Evolutionary conservation across 306 rosid species (phyloP).

Genomic region (Glycine tomentella): DNA sequence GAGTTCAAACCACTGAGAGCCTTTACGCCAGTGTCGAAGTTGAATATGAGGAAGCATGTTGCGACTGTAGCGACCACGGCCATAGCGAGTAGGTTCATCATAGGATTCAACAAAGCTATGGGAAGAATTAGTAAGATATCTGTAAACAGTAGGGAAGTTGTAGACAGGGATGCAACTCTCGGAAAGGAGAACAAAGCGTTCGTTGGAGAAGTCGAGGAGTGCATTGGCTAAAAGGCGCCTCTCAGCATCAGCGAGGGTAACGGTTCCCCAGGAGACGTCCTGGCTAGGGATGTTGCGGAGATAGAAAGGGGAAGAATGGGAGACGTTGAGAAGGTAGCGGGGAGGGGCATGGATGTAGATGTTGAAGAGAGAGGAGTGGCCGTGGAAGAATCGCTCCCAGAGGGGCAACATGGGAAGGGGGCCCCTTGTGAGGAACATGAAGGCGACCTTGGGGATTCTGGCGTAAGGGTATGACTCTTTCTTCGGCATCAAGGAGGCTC

Average conservation of each 20-base stretch:
- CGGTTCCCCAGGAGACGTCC: slow-evolving; percentile 87
- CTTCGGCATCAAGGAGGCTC: slow-evolving; percentile 78
- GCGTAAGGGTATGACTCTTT: slow-evolving; percentile 55
- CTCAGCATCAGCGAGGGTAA: slow-evolving; percentile 84
- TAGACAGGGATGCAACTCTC: slow-evolving; percentile 96
- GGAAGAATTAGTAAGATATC: slow-evolving; percentile 66
- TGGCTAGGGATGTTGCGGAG: slow-evolving; percentile 79
- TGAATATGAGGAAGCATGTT: slow-evolving; percentile 81
- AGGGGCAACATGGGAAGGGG: slow-evolving; percentile 84
- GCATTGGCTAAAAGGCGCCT: slow-evolving; percentile 94
- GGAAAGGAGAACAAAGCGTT: slow-evolving; percentile 86
- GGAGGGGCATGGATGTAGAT: slow-evolving; percentile 82
- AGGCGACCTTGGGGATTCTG: slow-evolving; percentile 82
- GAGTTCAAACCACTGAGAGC: slow-evolving; percentile 91
- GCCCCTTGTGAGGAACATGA: slow-evolving; percentile 92
- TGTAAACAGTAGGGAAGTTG: slow-evolving; percentile 79
- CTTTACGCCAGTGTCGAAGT: slow-evolving; percentile 88
- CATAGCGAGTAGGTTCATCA: slow-evolving; percentile 85
- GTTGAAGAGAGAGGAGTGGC: slow-evolving; percentile 64
- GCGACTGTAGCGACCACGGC: slow-evolving; percentile 91
- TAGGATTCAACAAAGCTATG: slow-evolving; percentile 88
- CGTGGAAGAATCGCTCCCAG: slow-evolving; percentile 91
- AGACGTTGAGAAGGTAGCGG: slow-evolving; percentile 58
- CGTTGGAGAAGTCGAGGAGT: slow-evolving; percentile 85
- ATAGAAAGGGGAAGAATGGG: slow-evolving; percentile 67